Evolutionary conservation across 345 rosid genomes (phyloP).

Genomic region (Rhodomyrtus tomentosa): DNA sequence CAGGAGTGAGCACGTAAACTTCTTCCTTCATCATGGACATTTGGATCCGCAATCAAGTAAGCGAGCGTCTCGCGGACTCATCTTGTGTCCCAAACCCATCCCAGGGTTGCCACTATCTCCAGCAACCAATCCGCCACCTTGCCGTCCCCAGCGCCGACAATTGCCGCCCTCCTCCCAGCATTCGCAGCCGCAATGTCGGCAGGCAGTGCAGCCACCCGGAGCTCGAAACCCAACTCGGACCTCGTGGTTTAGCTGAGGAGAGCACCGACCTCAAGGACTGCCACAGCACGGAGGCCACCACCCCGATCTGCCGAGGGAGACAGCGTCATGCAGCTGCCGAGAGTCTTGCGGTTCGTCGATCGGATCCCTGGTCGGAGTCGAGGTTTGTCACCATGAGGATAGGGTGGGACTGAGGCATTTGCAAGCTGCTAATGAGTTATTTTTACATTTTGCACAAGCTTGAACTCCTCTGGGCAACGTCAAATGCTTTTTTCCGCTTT

Average conservation of each 20-base stretch:
- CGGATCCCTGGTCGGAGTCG: no score
- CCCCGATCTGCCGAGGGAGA: no score
- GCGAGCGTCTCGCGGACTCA: not conserved
- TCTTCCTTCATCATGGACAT: slow-evolving; percentile 22
- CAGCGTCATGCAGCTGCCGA: slow-evolving; percentile 3
- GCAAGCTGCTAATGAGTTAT: not conserved
- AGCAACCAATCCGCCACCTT: not conserved
- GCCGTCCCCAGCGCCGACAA: slow-evolving; percentile 79
- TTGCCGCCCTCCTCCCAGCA: slow-evolving; percentile 62
- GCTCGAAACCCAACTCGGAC: slow-evolving; percentile 80
- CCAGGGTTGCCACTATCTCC: not conserved
- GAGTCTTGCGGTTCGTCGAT: no score
- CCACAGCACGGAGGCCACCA: no score
- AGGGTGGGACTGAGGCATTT: not conserved
- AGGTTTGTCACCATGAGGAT: no score
- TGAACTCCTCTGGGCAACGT: not conserved
- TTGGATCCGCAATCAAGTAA: slow-evolving; percentile 68
- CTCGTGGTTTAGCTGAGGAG: slow-evolving; percentile 89
- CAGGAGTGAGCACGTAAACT: no score
- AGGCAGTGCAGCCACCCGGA: slow-evolving; percentile 72
- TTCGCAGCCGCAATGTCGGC: slow-evolving; percentile 87
- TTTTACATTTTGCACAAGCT: not conserved
- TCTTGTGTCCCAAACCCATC: not conserved
- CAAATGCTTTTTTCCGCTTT: no score
- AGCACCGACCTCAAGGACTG: slow-evolving; percentile 79